Base-by-base conservation (phyloP, 768 basidiomycete genomes). In the Lentinula edodes region DNA sequence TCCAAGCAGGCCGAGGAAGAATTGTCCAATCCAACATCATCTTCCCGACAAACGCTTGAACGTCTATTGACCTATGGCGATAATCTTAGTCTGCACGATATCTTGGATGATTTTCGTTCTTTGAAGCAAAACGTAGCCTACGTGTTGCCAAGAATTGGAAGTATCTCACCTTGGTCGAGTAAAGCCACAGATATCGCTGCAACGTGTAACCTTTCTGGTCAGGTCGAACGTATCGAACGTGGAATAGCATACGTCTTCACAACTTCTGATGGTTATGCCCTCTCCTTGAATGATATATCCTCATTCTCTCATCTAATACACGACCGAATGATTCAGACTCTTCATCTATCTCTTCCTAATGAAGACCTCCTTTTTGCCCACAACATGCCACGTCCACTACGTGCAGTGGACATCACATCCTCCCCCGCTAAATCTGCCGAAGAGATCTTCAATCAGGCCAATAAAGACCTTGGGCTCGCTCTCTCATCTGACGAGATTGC, bases 131-230 rank as follows among this genome's bases (percentile, higher is more conserved):
- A 84, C 53, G 75, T 87, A 10, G 74, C 86, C 45, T 96, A 86
- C 70, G 86, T 97, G 43, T 76, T 90, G 6, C 95, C 95, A 10
- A 78, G 95, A 61, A 81, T 86, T 7, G 95, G 96, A 3, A 95
- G 95, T 3, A 89, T 98, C 68, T 98, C 96, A 4, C 95, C 97
- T 2, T 99, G 97, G 97, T 98, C 96, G 5, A 96, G 92, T 74
- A 99, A 99, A 75, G 96, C 97, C 2, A 98, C 96, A 0, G 95
- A 99, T 71, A 98, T 99, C 60, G 84, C 95, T 20, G 76, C 76
- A 8, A 84, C 98, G 57, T 99, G 97, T 76, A 89, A 88, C 58
- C 86, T 99, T 2, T 84, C 80, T 18, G 70, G 73, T 2, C 78
- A 86, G 58, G 75, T 99, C 57, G 83, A 89, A 64, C 84, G 97